A percentile compares a stretch with the other conserved stretches of the same genome.
phyloP scores from a whole-genome alignment of 805 yeast genomes.

The Yarrowia keelungensis region DNA sequence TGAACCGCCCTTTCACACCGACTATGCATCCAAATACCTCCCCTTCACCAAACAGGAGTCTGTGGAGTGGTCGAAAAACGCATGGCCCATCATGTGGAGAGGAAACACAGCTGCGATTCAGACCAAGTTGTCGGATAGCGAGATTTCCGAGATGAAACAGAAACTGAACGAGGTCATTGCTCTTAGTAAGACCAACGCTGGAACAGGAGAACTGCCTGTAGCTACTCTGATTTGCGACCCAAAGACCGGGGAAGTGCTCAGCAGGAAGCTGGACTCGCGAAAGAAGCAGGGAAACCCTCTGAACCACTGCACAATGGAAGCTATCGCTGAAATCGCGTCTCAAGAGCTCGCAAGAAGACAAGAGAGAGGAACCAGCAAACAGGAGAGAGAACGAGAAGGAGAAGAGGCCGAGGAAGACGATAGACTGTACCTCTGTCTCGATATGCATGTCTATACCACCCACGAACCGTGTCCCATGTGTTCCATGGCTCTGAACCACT shows the following conservation, averaged over 20 bases:
- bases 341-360: constrained; percentile 56
- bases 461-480: constrained; percentile 99
- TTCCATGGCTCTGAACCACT: constrained; percentile 92
- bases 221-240: constrained; percentile 73
- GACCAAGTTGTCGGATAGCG: constrained; percentile 58
- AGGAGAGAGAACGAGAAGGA: background rate
- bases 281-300: constrained; percentile 56
- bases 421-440: constrained; percentile 70
- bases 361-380: constrained; percentile 13
- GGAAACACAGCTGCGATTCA: constrained; percentile 70
- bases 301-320: constrained; percentile 77
- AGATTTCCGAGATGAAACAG: constrained; percentile 55
- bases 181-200: constrained; percentile 44
- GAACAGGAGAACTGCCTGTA: constrained; percentile 53
- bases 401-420: constrained; percentile 39
- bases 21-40: constrained; percentile 62
- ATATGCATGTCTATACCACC: constrained; percentile 80
- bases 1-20: constrained; percentile 24
- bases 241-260: constrained; percentile 52
- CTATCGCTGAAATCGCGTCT: constrained; percentile 69
- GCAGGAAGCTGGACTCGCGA: constrained; percentile 55
- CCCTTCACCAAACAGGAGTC: constrained; percentile 77
- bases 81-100: constrained; percentile 94
- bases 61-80: constrained; percentile 62
- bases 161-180: constrained; percentile 49